Evolutionary conservation across 1,284 basidiomycete species (phyloP), one percentile per base, ranked within the genome.

Genomic region (Ganoderma lingzhi): DNA sequence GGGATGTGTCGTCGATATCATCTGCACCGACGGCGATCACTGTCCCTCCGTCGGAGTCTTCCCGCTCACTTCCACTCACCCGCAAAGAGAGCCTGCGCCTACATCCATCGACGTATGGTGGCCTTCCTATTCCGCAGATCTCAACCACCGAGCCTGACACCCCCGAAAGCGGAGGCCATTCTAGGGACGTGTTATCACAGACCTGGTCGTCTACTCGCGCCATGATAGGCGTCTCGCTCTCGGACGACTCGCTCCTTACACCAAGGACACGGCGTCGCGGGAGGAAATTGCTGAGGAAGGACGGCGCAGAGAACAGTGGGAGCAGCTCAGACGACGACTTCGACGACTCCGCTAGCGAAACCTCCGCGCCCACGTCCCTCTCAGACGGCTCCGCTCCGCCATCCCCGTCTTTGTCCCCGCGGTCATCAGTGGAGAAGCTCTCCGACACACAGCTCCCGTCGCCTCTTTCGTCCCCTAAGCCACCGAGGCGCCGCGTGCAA

Each of bases 51-150:
- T 53, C 73, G 12, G 44, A 68, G 0, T 62, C 62, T 41, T 17
- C 61, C 0, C 30, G 9, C 1, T 37, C 56, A 4, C 17, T 64
- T 6, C 51, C 44, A 12, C 68, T 66, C 55, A 19, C 39, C 15
- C 64, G 68, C 15, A 66, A 71, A 56, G 67, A 70, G 23, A 72
- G 67, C 62, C 63, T 62, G 42, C 64, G 42, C 51, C 66, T 41
- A 70, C 71, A 30, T 63, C 41, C 61, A 12, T 42, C 64, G 15
- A 77, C 76, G 2, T 84, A 82, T 63, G 80, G 78, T 10, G 82
- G 83, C 0, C 72, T 85, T 14, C 81, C 83, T 2, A 86, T 90
- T 60, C 89, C 88, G 15, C 80, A 76, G 12, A 89, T 90, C 66
- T 84, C 86, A 3, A 89, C 86, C 1, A 86, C 86, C 2, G 83